Evolutionary conservation across 805 yeast genomes (phyloP).

Genomic region (Grigorovia humatica): DNA sequence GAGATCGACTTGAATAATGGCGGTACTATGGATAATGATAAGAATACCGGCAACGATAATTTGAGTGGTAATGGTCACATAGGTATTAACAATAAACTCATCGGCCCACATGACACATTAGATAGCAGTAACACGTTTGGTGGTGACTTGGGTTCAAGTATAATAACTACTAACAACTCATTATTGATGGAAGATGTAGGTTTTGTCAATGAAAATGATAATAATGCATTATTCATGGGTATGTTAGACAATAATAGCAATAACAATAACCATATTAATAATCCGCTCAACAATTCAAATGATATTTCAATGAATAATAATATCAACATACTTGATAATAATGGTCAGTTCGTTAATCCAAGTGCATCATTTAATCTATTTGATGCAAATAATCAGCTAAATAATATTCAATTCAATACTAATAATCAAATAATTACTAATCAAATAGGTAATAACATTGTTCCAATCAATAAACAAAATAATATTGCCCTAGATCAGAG

Average conservation of each 20-base stretch:
- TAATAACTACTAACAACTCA: not conserved
- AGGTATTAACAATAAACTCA: not conserved
- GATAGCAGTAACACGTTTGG: not conserved
- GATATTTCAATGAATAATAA: constrained; percentile 9
- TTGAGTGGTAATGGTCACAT: not conserved
- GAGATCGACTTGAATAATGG: constrained; percentile 1
- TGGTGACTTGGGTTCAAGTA: not conserved
- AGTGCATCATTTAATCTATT: constrained; percentile 10
- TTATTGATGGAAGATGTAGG: constrained; percentile 1
- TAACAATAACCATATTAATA: too few species aligned
- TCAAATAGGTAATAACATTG: not conserved
- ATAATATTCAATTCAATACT: not conserved
- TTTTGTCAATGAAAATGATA: not conserved
- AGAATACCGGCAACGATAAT: constrained; percentile 1
- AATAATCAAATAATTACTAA: not conserved
- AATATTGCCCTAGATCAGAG: not conserved
- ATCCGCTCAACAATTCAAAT: not conserved
- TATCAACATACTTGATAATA: not conserved
- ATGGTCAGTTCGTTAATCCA: not conserved
- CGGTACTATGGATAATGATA: constrained; percentile 4
- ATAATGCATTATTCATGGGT: constrained; percentile 26
- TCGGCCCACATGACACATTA: not conserved
- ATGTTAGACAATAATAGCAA: constrained; percentile 11
- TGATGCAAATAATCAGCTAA: constrained; percentile 9
- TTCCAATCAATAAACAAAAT: not conserved